A percentile compares a stretch with the other conserved stretches of the same genome.
Conservation (phyloP, 2,329 filamentous ascomycete genomes). For the Leptographium procerum region DNA sequence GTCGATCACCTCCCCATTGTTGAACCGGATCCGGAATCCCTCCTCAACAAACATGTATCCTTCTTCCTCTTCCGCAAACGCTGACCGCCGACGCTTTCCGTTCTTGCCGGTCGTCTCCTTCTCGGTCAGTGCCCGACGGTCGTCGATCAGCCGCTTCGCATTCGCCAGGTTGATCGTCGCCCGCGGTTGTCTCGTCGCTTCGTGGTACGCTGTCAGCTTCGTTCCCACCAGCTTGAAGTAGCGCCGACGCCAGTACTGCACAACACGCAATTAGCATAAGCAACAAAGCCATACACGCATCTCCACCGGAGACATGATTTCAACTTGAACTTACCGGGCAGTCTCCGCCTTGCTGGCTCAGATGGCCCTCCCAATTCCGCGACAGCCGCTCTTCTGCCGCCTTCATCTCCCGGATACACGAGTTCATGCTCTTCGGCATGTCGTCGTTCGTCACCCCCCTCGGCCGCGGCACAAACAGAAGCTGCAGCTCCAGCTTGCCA, state of each 20-base stretch:
- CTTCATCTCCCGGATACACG: constrained; percentile 84
- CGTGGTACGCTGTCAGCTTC: constrained; percentile 91
- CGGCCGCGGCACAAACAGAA: constrained; percentile 88
- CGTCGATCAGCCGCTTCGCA: constrained; percentile 85
- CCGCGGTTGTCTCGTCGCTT: constrained; percentile 86
- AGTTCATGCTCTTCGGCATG: constrained; percentile 99
- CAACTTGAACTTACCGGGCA: constrained; percentile 63
- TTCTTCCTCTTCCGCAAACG: constrained; percentile 95
- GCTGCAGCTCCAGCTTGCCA: constrained; percentile 85
- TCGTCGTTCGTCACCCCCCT: constrained; percentile 81
- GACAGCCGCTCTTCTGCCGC: constrained; percentile 73
- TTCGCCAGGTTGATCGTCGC: constrained; percentile 95
- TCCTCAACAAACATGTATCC: constrained; percentile 99
- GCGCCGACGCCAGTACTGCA: constrained; percentile 88
- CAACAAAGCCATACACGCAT: neutral
- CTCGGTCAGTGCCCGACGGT: constrained; percentile 71
- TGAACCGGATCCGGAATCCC: constrained; percentile 96
- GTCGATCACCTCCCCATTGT: constrained; percentile 95
- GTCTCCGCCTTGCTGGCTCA: constrained; percentile 95
- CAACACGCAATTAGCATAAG: constrained; percentile 19
- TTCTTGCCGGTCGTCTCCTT: constrained; percentile 68
- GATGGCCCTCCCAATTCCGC: constrained; percentile 72
- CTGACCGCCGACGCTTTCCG: constrained; percentile 78
- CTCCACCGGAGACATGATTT: neutral
- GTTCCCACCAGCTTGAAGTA: constrained; percentile 91